A percentile compares a stretch with the other conserved stretches of the same genome.
Evolutionary conservation across 169 alveolate genomes (phyloP).

Genomic region (Cryptosporidium sp.): DNA sequence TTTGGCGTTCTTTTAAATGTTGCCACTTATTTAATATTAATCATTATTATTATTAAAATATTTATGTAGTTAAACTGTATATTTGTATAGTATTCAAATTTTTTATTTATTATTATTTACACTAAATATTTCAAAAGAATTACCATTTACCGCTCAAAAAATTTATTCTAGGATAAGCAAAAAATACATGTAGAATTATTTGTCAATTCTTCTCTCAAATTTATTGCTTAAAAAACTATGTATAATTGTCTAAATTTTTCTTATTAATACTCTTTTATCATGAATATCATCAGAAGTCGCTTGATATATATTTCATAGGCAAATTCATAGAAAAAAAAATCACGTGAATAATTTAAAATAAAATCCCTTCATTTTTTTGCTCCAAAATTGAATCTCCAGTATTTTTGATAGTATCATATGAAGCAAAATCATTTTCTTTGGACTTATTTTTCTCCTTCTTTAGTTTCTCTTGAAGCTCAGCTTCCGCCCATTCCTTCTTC

Average conservation of each 20-base stretch:
- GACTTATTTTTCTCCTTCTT: neutral
- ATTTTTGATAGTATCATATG: neutral
- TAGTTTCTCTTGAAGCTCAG: conserved; percentile 45
- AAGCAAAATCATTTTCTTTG: neutral
- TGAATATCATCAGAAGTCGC: neutral
- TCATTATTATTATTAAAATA: no score
- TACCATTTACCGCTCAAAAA: neutral
- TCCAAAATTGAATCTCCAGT: conserved; percentile 24
- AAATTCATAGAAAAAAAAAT: neutral
- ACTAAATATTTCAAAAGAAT: no score
- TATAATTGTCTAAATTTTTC: neutral
- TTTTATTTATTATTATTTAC: no score
- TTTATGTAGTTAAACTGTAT: no score
- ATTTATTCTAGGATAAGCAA: no score
- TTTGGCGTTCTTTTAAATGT: no score
- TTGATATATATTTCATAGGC: neutral
- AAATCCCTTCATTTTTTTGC: conserved; percentile 51
- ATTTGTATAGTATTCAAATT: no score
- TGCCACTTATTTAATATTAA: no score
- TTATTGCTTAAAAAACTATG: no score
- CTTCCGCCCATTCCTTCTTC: conserved; percentile 75
- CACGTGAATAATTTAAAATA: conserved; percentile 14
- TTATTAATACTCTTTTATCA: neutral
- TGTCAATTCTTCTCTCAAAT: no score
- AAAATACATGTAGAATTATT: neutral